These are phyloP conservation scores for Rubia tinctorum DNA, from an alignment of 305 asterid species.

Conservation along the genomic window DNA sequence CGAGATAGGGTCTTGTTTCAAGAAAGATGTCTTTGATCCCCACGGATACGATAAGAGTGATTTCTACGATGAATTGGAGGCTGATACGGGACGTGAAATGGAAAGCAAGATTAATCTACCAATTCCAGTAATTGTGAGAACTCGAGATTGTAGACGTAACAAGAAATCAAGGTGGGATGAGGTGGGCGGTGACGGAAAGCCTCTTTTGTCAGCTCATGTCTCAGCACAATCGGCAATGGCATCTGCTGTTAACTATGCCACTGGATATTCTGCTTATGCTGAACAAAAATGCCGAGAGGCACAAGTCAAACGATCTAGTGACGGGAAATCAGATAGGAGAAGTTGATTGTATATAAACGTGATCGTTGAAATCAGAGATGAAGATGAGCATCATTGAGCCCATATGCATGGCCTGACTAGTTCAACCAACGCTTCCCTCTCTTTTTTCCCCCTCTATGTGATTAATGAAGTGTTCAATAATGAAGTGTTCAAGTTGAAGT, in stretches of 20 bases:
- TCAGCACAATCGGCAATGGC: conserved; percentile 70
- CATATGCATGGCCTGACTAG: not conserved
- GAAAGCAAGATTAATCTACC: conserved; percentile 72
- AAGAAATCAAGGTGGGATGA: conserved; percentile 97
- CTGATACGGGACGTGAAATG: conserved; percentile 71
- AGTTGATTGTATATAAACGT: conserved; percentile 27
- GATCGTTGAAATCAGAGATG: not conserved
- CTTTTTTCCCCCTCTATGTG: too few species aligned
- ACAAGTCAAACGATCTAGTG: conserved; percentile 75
- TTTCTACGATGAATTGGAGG: conserved; percentile 93
- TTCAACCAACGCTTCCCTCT: not conserved
- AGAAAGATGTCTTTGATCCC: conserved; percentile 89
- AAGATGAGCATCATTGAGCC: not conserved
- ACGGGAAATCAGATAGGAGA: conserved; percentile 70
- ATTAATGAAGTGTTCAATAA: too few species aligned
- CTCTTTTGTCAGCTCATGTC: conserved; percentile 36
- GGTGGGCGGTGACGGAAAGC: conserved; percentile 73
- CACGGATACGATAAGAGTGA: conserved; percentile 92
- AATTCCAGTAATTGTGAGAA: conserved; percentile 48
- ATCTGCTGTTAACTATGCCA: conserved; percentile 83
- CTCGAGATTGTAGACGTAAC: conserved; percentile 74
- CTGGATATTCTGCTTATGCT: conserved; percentile 97
- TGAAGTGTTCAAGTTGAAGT: too few species aligned
- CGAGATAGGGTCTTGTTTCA: conserved; percentile 95
- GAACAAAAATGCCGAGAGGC: too few species aligned